Percentiles rank a stretch among this genome's conserved stretches.
phyloP scores from a whole-genome alignment of 2,329 filamentous ascomycete species.

The Dothideomycetes sp. region DNA sequence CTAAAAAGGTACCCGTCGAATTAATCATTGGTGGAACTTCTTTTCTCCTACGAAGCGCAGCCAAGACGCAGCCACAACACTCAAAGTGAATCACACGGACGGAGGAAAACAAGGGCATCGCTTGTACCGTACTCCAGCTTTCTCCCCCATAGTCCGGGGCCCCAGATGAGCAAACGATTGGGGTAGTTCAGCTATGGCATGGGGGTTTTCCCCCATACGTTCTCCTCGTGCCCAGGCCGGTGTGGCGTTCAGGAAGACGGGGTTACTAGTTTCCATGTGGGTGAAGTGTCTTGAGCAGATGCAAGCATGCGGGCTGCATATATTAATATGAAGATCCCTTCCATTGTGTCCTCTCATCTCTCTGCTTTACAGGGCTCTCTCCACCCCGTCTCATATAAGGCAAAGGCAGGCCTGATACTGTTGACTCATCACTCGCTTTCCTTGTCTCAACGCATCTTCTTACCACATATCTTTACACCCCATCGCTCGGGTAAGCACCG shows the following conservation, averaged over 20 bases:
- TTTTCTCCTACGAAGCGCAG: too few relatives aligned
- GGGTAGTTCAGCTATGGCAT: neutral
- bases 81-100: too few relatives aligned
- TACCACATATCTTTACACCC: neutral
- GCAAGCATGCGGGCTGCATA: neutral
- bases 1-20: too few relatives aligned
- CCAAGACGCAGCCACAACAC: too few relatives aligned
- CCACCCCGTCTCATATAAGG: too few relatives aligned
- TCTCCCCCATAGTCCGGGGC: too few relatives aligned
- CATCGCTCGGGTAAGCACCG: neutral
- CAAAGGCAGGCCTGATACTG: neutral
- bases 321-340: neutral
- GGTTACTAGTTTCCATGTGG: neutral
- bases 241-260: neutral
- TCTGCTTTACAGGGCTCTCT: neutral
- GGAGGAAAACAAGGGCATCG: too few relatives aligned
- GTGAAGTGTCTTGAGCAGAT: neutral
- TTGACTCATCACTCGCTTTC: neutral
- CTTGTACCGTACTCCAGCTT: too few relatives aligned
- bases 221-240: neutral
- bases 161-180: too few relatives aligned
- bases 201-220: neutral
- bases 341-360: neutral
- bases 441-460: neutral
- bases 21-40: too few relatives aligned